Conservation (phyloP, 768 basidiomycete species). For the Boletus sensibilis region DNA sequence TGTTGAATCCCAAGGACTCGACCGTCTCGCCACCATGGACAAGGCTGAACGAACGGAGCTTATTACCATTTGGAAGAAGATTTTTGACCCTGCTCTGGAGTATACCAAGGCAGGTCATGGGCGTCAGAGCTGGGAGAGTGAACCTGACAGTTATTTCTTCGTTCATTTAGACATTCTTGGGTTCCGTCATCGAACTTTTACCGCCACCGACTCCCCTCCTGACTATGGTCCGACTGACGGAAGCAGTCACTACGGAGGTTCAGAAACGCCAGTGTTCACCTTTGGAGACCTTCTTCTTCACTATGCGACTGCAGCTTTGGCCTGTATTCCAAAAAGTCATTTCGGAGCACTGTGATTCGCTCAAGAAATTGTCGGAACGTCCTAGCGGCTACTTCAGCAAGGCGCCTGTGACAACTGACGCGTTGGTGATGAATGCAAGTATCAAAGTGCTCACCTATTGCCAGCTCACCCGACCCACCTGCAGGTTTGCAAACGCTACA, state of each 20-base stretch:
- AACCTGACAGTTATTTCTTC: not conserved
- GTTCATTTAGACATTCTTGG: conserved; percentile 58
- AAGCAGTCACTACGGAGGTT: conserved; percentile 71
- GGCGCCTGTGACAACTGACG: conserved; percentile 63
- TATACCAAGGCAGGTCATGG: conserved; percentile 64
- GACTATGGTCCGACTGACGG: conserved; percentile 89
- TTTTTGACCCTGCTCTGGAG: conserved; percentile 87
- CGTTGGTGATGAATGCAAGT: conserved; percentile 59
- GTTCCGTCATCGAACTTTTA: conserved; percentile 64
- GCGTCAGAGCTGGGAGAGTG: not conserved
- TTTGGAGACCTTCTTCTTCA: conserved; percentile 78
- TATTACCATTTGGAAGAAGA: conserved; percentile 82
- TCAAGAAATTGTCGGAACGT: conserved; percentile 83
- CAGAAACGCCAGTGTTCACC: conserved; percentile 78
- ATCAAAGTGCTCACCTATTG: not conserved
- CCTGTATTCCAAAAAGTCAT: conserved; percentile 90
- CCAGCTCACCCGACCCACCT: not conserved
- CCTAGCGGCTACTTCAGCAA: conserved; percentile 62
- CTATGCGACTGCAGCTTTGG: conserved; percentile 85
- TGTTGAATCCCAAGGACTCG: conserved; percentile 27
- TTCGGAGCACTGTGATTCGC: conserved; percentile 75
- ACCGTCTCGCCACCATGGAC: conserved; percentile 35
- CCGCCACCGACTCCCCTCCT: conserved; percentile 78
- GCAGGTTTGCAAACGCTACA: conserved; percentile 76
- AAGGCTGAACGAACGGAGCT: conserved; percentile 63